phyloP scores from a whole-genome alignment of 208 protist genomes.

The Leishmania martiniquensis region DNA sequence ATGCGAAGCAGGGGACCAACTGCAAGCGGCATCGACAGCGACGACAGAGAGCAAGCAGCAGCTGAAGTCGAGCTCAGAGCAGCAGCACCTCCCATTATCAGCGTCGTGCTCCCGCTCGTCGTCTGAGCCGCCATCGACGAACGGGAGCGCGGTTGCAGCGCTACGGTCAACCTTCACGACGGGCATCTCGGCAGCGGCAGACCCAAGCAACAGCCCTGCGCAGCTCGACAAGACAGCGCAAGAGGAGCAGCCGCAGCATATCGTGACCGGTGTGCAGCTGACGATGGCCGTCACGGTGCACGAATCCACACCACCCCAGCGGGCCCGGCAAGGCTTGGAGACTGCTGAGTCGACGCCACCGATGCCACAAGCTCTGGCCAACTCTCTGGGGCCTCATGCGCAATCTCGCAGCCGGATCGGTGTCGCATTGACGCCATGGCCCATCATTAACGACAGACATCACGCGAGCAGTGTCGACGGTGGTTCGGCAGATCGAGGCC shows the following conservation, averaged over 20 bases:
- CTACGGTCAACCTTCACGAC: neutral
- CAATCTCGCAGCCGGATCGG: neutral
- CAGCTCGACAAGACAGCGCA: neutral
- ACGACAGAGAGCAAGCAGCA: neutral
- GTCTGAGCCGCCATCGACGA: neutral
- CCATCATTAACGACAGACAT: constrained; percentile 8
- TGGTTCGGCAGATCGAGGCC: neutral
- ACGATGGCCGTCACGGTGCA: too few species aligned
- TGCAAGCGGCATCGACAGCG: neutral
- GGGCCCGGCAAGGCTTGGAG: too few species aligned
- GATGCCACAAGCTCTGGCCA: neutral
- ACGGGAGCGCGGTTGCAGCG: neutral
- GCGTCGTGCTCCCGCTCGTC: neutral
- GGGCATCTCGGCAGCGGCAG: neutral
- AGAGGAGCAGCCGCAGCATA: neutral
- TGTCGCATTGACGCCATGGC: constrained; percentile 17
- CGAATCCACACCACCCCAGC: too few species aligned
- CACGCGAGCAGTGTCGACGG: neutral
- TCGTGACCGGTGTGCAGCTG: too few species aligned
- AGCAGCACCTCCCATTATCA: neutral
- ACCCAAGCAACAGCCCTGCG: neutral
- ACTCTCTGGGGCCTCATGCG: neutral
- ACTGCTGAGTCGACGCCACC: neutral
- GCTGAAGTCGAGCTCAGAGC: neutral
- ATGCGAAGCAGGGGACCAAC: neutral